Base-by-base conservation (phyloP, 2,329 filamentous ascomycete species). In the Orbilia javanica region DNA sequence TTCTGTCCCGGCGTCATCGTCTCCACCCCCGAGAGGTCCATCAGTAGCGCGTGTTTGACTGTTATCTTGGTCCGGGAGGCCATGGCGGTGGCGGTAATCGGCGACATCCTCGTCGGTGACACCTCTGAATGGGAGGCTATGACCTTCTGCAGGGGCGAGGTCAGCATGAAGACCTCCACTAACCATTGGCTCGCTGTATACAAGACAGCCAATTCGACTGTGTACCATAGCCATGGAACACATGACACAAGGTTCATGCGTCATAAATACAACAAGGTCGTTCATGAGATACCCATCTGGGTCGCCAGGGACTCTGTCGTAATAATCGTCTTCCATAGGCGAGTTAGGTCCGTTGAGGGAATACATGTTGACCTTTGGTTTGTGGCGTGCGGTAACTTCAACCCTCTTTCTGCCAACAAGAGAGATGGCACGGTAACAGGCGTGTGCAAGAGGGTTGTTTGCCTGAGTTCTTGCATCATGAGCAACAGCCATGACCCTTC, bases 141-240 rank as follows among this genome's bases (percentile, higher is more conserved):
- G 84, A 79, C 87, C 86, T 80, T 88, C 69, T n/a, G 75, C 36
- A 46, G 75, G 88, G 83, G 90, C 88, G 29, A 77, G 68, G 84
- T 97, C 93, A 22, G 93, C 91, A 82, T 91, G 92, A 85, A 97
- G 87, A 50, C 93, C 94, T 62, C 95, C 95, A 11, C 92, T 96
- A 79, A 89, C 86, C 92, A 97, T 96, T 69, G 92, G 89, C 79
- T 90, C 88, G 79, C 89, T 90, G 84, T 97, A 97, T 44, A 97
- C 88, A 64, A 94, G 92, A 66, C 92, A 90, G 52, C 93, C 91
- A 87, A 99, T 97, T 63, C 96, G 90, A 7, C 95, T 97, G 83
- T 98, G 94, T 22, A 98, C 87, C 81, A 98, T 92, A 0, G 93
- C 96, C 96, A 98, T 98, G 39, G 92, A 93, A 85, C 96, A 99